Percentiles rank a stretch among this genome's conserved stretches.
These are phyloP conservation scores for Pyrus hybrid DNA, from an alignment of 331 rosid genomes.

Conservation along the genomic window DNA sequence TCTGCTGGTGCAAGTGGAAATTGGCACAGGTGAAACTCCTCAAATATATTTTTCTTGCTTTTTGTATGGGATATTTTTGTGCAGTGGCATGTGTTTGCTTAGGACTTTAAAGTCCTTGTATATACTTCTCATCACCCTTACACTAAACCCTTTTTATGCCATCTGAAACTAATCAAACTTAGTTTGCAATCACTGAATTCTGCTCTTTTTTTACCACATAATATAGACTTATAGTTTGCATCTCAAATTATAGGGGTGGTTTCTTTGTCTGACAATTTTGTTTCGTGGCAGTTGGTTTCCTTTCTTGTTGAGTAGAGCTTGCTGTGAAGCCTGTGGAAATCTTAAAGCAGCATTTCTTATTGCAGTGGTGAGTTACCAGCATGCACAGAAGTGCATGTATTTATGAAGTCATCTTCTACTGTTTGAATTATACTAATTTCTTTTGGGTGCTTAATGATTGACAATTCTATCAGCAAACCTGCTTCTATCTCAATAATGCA, in stretches of 20 bases:
- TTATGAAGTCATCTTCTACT: background rate
- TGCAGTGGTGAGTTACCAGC: conserved; percentile 75
- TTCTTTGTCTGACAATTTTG: conserved; percentile 16
- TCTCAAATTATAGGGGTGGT: conserved; percentile 1
- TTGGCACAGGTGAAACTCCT: conserved; percentile 72
- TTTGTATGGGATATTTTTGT: conserved; percentile 10
- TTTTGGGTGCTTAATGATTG: background rate
- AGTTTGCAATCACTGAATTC: background rate
- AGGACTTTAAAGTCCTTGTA: background rate
- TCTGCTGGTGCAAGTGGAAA: conserved; percentile 94
- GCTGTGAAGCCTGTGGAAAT: conserved; percentile 99
- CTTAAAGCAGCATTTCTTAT: conserved; percentile 98
- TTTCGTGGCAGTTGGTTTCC: conserved; percentile 85
- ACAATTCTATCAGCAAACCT: background rate
- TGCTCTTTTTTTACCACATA: background rate
- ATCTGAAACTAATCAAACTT: background rate
- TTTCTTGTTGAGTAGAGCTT: conserved; percentile 72
- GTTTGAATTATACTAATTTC: background rate
- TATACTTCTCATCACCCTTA: background rate
- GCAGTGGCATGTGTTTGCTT: background rate
- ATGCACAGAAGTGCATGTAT: background rate
- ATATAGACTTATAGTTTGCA: background rate
- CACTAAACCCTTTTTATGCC: background rate
- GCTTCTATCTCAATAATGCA: background rate
- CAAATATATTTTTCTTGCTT: background rate